phyloP scores from a whole-genome alignment of 1,139 yeast genomes.

The Protomyces pachydermus region DNA sequence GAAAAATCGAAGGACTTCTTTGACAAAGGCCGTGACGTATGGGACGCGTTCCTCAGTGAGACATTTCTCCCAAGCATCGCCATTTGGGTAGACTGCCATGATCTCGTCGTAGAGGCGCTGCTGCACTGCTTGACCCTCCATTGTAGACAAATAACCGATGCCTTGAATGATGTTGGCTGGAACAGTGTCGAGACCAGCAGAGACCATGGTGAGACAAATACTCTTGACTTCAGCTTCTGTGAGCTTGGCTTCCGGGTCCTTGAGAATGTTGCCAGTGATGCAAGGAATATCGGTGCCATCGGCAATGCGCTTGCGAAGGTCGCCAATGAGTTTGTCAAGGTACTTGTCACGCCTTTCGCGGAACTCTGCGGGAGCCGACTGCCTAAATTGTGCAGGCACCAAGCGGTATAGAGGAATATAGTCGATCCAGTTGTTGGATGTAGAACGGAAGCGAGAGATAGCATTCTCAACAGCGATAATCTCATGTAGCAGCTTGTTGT shows the following conservation, averaged over 20 bases:
- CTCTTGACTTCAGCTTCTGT: slow-evolving; percentile 49
- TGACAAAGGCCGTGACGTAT: slow-evolving; percentile 53
- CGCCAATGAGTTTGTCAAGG: slow-evolving; percentile 44
- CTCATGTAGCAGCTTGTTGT: slow-evolving; percentile 47
- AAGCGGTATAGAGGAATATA: slow-evolving; percentile 52
- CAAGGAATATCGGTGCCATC: slow-evolving; percentile 40
- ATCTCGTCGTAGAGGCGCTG: slow-evolving; percentile 44
- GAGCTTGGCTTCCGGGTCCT: slow-evolving; percentile 37
- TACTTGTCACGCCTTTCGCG: slow-evolving; percentile 52
- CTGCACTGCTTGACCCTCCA: slow-evolving; percentile 47
- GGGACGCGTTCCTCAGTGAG: slow-evolving; percentile 43
- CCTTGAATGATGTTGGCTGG: slow-evolving; percentile 59
- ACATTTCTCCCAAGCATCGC: slow-evolving; percentile 48
- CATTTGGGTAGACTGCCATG: slow-evolving; percentile 39
- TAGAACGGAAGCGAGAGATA: slow-evolving; percentile 60
- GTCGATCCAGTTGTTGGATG: slow-evolving; percentile 58
- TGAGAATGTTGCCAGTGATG: slow-evolving; percentile 46
- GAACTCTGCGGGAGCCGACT: slow-evolving; percentile 38
- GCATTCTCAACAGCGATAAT: slow-evolving; percentile 60
- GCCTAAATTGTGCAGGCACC: slow-evolving; percentile 25
- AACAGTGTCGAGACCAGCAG: slow-evolving; percentile 71
- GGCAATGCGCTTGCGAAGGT: slow-evolving; percentile 36
- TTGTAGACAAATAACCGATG: slow-evolving; percentile 50
- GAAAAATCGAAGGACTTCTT: slow-evolving; percentile 58
- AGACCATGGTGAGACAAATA: slow-evolving; percentile 63